Percentiles rank a stretch among this genome's conserved stretches.
These are phyloP conservation scores for Achlya hypogyna DNA, from an alignment of 352 stramenopile species.

Conservation along the genomic window DNA sequence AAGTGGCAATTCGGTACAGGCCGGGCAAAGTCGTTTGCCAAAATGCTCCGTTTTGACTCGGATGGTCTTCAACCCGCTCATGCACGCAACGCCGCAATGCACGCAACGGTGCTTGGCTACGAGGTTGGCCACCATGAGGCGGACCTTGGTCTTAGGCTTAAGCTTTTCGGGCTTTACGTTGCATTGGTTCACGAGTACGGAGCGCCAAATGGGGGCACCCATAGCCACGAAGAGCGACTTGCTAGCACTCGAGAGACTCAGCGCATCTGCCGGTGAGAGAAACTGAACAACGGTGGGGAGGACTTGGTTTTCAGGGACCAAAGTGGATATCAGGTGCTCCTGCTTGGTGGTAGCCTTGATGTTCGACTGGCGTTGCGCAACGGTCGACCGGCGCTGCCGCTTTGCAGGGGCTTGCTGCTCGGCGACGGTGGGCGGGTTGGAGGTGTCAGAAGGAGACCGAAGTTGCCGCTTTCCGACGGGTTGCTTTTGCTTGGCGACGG, in stretches of 20 bases:
- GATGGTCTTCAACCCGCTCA: neutral
- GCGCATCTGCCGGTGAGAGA: neutral
- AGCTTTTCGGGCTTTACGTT: neutral
- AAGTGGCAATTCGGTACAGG: neutral
- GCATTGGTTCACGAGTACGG: neutral
- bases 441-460: too few species aligned
- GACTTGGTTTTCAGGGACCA: too few species aligned
- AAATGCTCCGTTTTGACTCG: neutral
- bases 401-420: too few species aligned
- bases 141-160: neutral
- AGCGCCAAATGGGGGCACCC: neutral
- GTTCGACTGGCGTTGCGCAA: too few species aligned
- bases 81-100: neutral
- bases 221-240: neutral
- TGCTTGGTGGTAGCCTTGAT: too few species aligned
- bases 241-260: neutral
- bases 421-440: too few species aligned
- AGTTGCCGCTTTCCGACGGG: too few species aligned
- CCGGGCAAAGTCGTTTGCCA: neutral
- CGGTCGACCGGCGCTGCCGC: too few species aligned
- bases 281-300: neutral
- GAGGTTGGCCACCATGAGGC: neutral
- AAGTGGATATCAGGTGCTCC: too few species aligned
- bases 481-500: too few species aligned
- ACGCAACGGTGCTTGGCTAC: neutral